Evolutionary conservation across 345 rosid species (phyloP).

Genomic region (Ricinus communis): DNA sequence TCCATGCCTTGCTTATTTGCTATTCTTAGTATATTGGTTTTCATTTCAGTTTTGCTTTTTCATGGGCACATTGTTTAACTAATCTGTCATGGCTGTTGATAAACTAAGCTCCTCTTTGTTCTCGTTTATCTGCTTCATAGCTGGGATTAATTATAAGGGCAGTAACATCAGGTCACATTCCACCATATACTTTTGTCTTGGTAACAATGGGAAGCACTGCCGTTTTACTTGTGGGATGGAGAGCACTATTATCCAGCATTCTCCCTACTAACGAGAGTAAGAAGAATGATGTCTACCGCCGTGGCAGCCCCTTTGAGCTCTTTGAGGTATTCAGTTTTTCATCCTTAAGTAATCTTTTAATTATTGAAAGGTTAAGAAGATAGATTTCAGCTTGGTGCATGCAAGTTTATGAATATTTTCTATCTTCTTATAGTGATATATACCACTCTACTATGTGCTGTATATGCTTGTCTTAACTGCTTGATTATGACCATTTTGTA

Average conservation of each 20-base stretch:
- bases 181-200: constrained; percentile 49
- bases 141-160: constrained; percentile 61
- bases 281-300: constrained; percentile 67
- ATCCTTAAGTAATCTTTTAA: not conserved
- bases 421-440: not conserved
- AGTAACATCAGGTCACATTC: constrained; percentile 54
- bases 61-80: constrained; percentile 7
- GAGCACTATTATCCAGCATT: constrained; percentile 51
- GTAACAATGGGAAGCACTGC: constrained; percentile 77
- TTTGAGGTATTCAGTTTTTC: constrained; percentile 61
- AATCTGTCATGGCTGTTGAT: not conserved
- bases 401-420: not conserved
- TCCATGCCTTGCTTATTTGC: not conserved
- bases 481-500: not conserved
- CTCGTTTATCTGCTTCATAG: constrained; percentile 33
- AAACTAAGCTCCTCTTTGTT: constrained; percentile 9
- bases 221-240: constrained; percentile 73
- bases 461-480: not conserved
- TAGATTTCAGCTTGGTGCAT: not conserved
- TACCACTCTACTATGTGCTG: not conserved
- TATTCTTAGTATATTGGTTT: not conserved
- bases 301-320: constrained; percentile 83
- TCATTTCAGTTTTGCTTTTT: not conserved
- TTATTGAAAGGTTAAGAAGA: not conserved
- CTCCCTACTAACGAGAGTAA: constrained; percentile 52